Evolutionary conservation across 2,329 filamentous ascomycete genomes (phyloP), one percentile per base, ranked within the genome.

Genomic region (Graphilbum sp.): DNA sequence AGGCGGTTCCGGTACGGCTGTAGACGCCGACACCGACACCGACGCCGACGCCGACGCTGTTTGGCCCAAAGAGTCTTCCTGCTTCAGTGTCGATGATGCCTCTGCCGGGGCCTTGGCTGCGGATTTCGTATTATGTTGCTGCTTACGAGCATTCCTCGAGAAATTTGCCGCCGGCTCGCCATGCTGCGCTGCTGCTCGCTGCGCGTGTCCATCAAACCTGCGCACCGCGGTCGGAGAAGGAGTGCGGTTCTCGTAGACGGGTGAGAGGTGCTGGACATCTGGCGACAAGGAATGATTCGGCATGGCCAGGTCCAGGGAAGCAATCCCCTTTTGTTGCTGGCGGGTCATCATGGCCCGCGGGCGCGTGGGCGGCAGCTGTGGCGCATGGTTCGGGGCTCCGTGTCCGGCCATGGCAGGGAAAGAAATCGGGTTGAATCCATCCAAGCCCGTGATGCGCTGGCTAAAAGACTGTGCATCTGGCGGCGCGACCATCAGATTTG

Each of bases 221-320:
- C 76, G 65, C 39, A 61, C 59, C 12, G 67, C 61, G 3, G 67
- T 79, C 2, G 80, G 79, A 2, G 80, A 83, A 3, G 79, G 77
- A 0, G 76, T 79, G n/a, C 69, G 66, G 6, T 71, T 69, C 57
- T 86, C 81, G 38, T 79, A 79, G 1, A 86, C 80, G 0, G 81
- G 81, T 0, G 81, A 86, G 2, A 87, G 62, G 46, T 66, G 67
- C 32, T 64, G 61, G 36, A 61, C 50, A 9, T 71, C 67, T 5
- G 54, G 50, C 37, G 57, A 54, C 11, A 60, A 47, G 18, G 58
- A 55, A 17, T 58, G 56, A 24, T 64, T 62, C 4, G 61, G 58
- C 30, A 66, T 63, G 2, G 69, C 69, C 13, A 74, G 59, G 46
- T 75, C 70, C 16, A 74, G 54, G 7, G 70, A 67, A 13, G 69